phyloP scores from a whole-genome alignment of 371 early-diverging fungal genomes.

The Syncephalastrum monosporum region DNA sequence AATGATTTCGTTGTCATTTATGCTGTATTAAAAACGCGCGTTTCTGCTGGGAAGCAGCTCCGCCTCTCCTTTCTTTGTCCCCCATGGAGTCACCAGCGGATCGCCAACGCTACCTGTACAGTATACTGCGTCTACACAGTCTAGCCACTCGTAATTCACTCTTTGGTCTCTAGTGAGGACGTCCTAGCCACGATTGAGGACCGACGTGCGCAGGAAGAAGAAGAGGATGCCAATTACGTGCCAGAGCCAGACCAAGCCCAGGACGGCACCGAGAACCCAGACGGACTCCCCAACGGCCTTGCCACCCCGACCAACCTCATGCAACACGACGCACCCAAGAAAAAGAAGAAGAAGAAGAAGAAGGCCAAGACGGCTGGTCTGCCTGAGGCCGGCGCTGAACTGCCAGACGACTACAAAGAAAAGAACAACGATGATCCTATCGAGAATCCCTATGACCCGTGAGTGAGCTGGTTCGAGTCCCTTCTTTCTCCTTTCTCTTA shows the following conservation, averaged over 20 bases:
- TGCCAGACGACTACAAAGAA: slow-evolving; percentile 36
- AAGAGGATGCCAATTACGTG: not conserved
- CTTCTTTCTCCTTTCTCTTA: too few relatives aligned
- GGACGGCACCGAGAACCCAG: not conserved
- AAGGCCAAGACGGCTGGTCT: slow-evolving; percentile 46
- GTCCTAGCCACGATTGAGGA: slow-evolving; percentile 11
- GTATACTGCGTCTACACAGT: not conserved
- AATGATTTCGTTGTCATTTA: too few relatives aligned
- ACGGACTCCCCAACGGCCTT: slow-evolving; percentile 19
- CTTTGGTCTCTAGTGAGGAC: slow-evolving; percentile 5
- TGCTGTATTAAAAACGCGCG: not conserved
- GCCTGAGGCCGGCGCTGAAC: slow-evolving; percentile 53
- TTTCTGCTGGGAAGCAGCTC: not conserved
- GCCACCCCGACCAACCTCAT: slow-evolving; percentile 33
- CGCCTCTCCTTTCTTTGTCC: too few relatives aligned
- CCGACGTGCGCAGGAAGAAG: slow-evolving; percentile 2
- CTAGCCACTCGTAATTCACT: not conserved
- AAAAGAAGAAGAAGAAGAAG: slow-evolving; percentile 61
- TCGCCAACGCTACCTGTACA: slow-evolving; percentile 12
- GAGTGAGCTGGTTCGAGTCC: slow-evolving; percentile 5
- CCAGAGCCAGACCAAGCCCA: not conserved
- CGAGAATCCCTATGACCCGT: slow-evolving; percentile 44
- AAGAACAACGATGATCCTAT: slow-evolving; percentile 45
- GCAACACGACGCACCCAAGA: slow-evolving; percentile 37
- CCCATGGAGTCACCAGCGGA: slow-evolving; percentile 9